A percentile compares a stretch with the other conserved stretches of the same genome.
Evolutionary conservation across 2,329 filamentous ascomycete genomes (phyloP).

Genomic region (Arthrobotrys iridis): DNA sequence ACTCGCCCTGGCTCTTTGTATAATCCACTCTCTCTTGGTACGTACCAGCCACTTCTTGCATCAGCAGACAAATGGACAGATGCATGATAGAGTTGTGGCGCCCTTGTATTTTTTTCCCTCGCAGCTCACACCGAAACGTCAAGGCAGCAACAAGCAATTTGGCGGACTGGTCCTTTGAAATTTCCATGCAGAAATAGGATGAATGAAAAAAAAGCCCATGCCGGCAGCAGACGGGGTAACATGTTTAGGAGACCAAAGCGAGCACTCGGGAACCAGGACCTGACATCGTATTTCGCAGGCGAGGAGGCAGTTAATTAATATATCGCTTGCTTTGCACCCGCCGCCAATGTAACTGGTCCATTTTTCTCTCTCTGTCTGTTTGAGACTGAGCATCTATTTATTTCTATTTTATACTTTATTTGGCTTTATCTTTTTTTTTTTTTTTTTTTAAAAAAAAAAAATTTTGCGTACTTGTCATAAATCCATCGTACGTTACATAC

Average conservation of each 20-base stretch:
- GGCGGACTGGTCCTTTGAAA: slow-evolving; percentile 21
- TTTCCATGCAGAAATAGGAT: slow-evolving; percentile 4
- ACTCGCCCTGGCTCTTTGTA: not conserved
- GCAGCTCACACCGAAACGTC: slow-evolving; percentile 28
- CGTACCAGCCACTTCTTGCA: slow-evolving; percentile 43
- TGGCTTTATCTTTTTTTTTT: not conserved
- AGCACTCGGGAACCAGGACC: not conserved
- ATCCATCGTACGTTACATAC: no score
- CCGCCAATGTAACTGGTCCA: not conserved
- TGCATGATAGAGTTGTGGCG: slow-evolving; percentile 30
- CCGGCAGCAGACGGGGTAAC: slow-evolving; percentile 19
- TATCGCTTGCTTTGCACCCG: slow-evolving; percentile 28
- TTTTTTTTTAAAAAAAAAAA: no score
- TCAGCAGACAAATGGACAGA: not conserved
- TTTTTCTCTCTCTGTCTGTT: not conserved
- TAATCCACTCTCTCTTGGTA: not conserved
- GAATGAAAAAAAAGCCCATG: not conserved
- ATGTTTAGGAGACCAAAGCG: no score
- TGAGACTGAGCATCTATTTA: no score
- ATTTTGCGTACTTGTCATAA: no score
- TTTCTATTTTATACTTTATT: not conserved
- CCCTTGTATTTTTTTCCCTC: no score
- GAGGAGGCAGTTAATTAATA: slow-evolving; percentile 22
- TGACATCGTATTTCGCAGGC: not conserved
- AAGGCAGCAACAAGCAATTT: slow-evolving; percentile 35